phyloP scores from a whole-genome alignment of 805 yeast species.

The Myxozyma melibiosi region DNA sequence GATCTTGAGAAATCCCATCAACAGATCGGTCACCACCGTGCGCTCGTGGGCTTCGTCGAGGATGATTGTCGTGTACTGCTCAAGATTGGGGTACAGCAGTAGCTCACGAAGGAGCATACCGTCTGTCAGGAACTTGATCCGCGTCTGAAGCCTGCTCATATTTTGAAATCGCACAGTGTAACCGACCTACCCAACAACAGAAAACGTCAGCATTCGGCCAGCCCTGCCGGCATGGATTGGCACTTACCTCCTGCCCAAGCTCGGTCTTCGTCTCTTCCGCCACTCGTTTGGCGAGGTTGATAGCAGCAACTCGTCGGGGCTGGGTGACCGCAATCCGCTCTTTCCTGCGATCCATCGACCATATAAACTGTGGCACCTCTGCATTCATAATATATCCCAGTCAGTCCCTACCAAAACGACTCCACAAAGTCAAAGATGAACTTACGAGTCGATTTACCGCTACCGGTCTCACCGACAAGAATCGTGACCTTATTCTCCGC shows the following conservation, averaged over 20 bases:
- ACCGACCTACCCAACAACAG: constrained; percentile 57
- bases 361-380: constrained; percentile 85
- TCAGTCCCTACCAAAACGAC: neutral
- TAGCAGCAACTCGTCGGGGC: constrained; percentile 97
- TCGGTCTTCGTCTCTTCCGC: constrained; percentile 80
- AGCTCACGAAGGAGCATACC: constrained; percentile 95
- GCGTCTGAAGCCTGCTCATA: constrained; percentile 59
- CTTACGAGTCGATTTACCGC: constrained; percentile 87
- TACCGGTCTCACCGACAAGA: constrained; percentile 95
- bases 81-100: constrained; percentile 68
- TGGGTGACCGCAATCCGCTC: constrained; percentile 87
- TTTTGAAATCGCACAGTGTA: constrained; percentile 92
- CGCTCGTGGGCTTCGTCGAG: constrained; percentile 98
- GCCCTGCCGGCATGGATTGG: neutral
- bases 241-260: constrained; percentile 64
- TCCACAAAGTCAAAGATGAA: neutral
- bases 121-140: constrained; percentile 85
- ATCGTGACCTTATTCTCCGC: constrained; percentile 66
- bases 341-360: constrained; percentile 48
- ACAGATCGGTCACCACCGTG: constrained; percentile 84
- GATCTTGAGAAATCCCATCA: constrained; percentile 83
- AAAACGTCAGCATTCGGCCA: neutral
- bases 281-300: constrained; percentile 88
- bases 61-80: constrained; percentile 71
- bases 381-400: neutral